Conservation (phyloP, 768 basidiomycete species). For the Mycena venus region DNA sequence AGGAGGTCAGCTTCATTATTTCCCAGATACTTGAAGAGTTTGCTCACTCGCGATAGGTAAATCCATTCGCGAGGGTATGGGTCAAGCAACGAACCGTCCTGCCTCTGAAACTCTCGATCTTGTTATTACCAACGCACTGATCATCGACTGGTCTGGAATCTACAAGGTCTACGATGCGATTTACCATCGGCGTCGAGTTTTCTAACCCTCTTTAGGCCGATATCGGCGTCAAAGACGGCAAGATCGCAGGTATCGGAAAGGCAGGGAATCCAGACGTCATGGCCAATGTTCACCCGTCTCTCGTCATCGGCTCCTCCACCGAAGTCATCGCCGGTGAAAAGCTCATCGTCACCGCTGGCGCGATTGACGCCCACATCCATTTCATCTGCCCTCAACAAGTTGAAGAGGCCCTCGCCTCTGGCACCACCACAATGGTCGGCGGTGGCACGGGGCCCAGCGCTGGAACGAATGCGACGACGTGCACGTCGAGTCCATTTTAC, state of each 20-base stretch:
- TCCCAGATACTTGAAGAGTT: neutral
- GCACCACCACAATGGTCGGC: slow-evolving; percentile 95
- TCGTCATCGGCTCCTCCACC: slow-evolving; percentile 91
- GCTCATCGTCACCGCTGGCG: slow-evolving; percentile 93
- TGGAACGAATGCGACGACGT: slow-evolving; percentile 93
- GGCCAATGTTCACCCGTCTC: slow-evolving; percentile 77
- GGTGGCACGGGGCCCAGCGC: slow-evolving; percentile 96
- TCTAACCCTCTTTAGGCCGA: slow-evolving; percentile 75
- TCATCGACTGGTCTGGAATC: slow-evolving; percentile 95
- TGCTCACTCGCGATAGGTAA: slow-evolving; percentile 69
- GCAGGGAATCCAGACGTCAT: slow-evolving; percentile 97
- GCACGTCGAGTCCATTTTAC: slow-evolving; percentile 92
- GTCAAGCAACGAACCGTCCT: slow-evolving; percentile 84
- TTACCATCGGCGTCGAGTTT: neutral
- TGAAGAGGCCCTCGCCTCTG: slow-evolving; percentile 83
- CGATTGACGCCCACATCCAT: slow-evolving; percentile 93
- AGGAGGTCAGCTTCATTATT: slow-evolving; percentile 68
- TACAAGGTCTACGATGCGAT: slow-evolving; percentile 74
- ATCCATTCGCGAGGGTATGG: slow-evolving; percentile 96
- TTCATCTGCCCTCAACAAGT: slow-evolving; percentile 97
- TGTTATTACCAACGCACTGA: slow-evolving; percentile 94
- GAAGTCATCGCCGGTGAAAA: slow-evolving; percentile 98
- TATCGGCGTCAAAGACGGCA: slow-evolving; percentile 89
- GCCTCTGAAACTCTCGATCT: slow-evolving; percentile 84
- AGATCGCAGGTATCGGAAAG: slow-evolving; percentile 93